Percentiles rank a stretch among this genome's conserved stretches.
Evolutionary conservation across 2,329 filamentous ascomycete genomes (phyloP).

Genomic region (Phyllosticta citrichinensis): DNA sequence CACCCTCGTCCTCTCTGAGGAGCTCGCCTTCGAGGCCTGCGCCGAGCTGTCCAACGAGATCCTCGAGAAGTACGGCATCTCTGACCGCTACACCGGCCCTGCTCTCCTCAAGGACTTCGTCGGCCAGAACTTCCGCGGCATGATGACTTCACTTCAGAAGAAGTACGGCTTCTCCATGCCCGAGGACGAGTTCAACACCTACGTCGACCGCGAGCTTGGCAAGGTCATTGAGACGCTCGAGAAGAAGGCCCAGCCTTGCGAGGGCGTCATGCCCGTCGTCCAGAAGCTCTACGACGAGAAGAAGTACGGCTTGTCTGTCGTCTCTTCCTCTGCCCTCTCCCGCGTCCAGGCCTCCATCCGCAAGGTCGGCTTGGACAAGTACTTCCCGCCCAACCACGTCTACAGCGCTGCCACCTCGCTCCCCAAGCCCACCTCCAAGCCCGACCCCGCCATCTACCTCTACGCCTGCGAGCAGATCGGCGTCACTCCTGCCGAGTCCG

Average conservation of each 20-base stretch:
- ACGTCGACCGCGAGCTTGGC: constrained; percentile 69
- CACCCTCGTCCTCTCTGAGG: constrained; percentile 86
- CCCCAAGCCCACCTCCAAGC: constrained; percentile 74
- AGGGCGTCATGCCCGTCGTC: constrained; percentile 57
- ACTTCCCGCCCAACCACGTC: constrained; percentile 64
- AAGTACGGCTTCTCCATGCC: constrained; percentile 64
- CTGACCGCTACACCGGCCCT: constrained; percentile 64
- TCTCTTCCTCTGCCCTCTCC: constrained; percentile 69
- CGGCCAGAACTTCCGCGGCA: constrained; percentile 89
- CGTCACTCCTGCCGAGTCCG: constrained; percentile 58
- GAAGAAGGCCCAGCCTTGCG: constrained; percentile 56
- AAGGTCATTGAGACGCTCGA: constrained; percentile 73
- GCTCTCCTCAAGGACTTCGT: constrained; percentile 79
- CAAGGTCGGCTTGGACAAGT: constrained; percentile 70
- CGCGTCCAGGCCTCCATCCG: constrained; percentile 68
- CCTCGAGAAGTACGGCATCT: constrained; percentile 54
- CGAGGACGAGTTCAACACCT: constrained; percentile 58
- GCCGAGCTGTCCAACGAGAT: constrained; percentile 83
- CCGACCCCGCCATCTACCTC: constrained; percentile 80
- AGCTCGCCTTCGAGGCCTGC: constrained; percentile 83
- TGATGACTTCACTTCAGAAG: constrained; percentile 67
- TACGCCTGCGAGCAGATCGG: constrained; percentile 65
- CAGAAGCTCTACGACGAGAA: constrained; percentile 50
- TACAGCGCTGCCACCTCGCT: constrained; percentile 77
- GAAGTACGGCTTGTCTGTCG: constrained; percentile 67